phyloP scores from a whole-genome alignment of 2,329 filamentous ascomycete species.

The Pseudopyrenochaeta lycopersici region DNA sequence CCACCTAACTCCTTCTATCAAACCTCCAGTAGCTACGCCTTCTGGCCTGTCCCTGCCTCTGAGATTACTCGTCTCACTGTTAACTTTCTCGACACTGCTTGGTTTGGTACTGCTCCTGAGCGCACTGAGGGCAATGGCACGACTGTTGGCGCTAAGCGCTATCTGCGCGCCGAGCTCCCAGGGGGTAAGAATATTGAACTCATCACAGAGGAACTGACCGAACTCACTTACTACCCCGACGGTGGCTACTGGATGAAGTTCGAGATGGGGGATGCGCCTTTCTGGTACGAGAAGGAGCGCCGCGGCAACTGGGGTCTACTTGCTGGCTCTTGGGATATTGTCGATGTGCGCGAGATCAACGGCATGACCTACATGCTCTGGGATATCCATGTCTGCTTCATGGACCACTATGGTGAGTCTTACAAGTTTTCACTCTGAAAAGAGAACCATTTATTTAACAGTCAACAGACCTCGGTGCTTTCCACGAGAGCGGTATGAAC shows the following conservation, averaged over 20 bases:
- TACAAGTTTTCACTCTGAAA: not conserved
- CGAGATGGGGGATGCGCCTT: conserved; percentile 1
- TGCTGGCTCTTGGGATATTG: conserved; percentile 3
- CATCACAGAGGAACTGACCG: not conserved
- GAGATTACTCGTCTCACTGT: conserved; percentile 1
- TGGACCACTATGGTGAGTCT: conserved; percentile 5
- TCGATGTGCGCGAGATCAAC: conserved; percentile 2
- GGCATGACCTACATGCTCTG: conserved; percentile 6
- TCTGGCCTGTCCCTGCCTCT: conserved; percentile 1
- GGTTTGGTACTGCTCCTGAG: conserved; percentile 5
- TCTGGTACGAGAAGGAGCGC: conserved; percentile 1
- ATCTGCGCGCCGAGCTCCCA: conserved; percentile 1
- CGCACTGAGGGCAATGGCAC: conserved; percentile 4
- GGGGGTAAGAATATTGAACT: not conserved
- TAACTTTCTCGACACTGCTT: conserved; percentile 4
- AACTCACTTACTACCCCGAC: not conserved
- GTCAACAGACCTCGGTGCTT: conserved; percentile 1
- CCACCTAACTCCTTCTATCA: conserved; percentile 4
- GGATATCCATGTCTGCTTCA: conserved; percentile 8
- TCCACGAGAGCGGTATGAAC: conserved; percentile 6
- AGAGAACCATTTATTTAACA: not conserved
- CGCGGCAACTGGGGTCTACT: not conserved
- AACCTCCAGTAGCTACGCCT: conserved; percentile 2
- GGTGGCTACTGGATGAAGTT: conserved; percentile 5
- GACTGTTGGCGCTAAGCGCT: conserved; percentile 2